Base-by-base conservation (phyloP, 1,139 yeast species). In the Taphrina pruni region DNA sequence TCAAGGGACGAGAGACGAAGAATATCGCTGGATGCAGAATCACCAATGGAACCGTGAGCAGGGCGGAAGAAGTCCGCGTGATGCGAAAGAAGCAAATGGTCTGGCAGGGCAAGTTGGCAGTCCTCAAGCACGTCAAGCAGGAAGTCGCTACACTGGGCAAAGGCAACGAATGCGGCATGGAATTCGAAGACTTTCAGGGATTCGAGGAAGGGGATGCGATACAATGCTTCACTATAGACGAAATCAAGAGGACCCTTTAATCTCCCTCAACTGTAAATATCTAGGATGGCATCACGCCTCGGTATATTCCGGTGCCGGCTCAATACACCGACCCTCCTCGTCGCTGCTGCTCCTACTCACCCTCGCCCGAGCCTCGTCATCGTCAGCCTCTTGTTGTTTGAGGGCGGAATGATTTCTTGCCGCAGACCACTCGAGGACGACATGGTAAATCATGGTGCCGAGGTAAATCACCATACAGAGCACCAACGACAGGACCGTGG, bases 21-120 rank as follows among this genome's bases (percentile, higher is more conserved):
- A 84, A 83, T 73, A 85, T 94, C 75, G 99, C 98, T 0, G 99
- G 99, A 5, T 90, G 96, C 76, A 87, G 88, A 76, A 92, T 94
- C n/a, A 76, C 80, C 21, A 85, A 84, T 62, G 99, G 99, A 11
- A 77, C 80, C 1, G 78, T 94, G 58, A 84, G 85, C 73, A 83
- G 89, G 72, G 82, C 86, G 14, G 81, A 88, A 0, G 79, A 80
- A 51, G 86, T 92, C 14, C 86, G 88, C 75, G 88, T 94, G 1
- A 74, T 86, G 69, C 84, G 98, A 74, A 74, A 79, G 6, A 82
- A 79, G 11, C 79, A 84, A 60, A 80, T 81, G 7, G 79, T 94
- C 1, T 90, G 81, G 77, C 83, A 83, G 66, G 99, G 99, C 2
- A 81, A 81, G 12, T 79, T 94, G 26, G 84, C 88, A 1, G 87